phyloP scores from a whole-genome alignment of 129 eudicot genomes.

The Ambrosia artemisiifolia region DNA sequence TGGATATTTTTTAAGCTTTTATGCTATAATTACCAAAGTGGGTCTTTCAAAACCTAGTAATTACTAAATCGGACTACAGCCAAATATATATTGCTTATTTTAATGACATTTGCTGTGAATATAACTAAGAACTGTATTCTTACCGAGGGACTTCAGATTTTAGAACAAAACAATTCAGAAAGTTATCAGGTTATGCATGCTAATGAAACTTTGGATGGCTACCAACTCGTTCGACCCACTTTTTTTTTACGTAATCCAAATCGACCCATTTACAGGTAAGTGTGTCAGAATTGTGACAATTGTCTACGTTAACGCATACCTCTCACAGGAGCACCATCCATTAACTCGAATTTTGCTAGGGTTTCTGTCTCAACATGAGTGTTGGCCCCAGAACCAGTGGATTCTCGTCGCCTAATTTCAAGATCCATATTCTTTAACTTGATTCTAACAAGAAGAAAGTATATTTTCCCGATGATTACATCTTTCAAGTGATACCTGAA shows the following conservation, averaged over 20 bases:
- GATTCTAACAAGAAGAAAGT: slow-evolving; percentile 95
- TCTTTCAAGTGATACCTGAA: slow-evolving; percentile 97
- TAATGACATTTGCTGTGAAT: neutral
- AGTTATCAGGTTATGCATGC: neutral
- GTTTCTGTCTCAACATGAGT: slow-evolving; percentile 99
- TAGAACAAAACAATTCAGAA: neutral
- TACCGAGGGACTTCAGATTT: neutral
- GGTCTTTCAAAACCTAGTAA: neutral
- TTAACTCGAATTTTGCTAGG: slow-evolving; percentile 89
- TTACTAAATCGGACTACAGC: neutral
- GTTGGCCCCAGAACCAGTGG: slow-evolving; percentile 96
- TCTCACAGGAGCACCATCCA: slow-evolving; percentile 99
- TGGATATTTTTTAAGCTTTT: too few relatives aligned
- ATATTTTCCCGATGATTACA: slow-evolving; percentile 92
- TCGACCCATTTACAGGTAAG: neutral
- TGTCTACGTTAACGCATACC: slow-evolving; percentile 40
- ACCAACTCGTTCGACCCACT: neutral
- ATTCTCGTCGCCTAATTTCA: slow-evolving; percentile 94
- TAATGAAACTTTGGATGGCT: neutral
- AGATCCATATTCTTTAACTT: slow-evolving; percentile 98
- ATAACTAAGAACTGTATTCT: neutral
- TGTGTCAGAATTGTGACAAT: neutral
- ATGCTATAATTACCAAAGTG: neutral
- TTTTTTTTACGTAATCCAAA: neutral
- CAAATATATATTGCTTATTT: neutral